Percentiles rank a stretch among this genome's conserved stretches.
Conservation (phyloP, 2,329 filamentous ascomycete species). For the Sporothrix inflata region DNA sequence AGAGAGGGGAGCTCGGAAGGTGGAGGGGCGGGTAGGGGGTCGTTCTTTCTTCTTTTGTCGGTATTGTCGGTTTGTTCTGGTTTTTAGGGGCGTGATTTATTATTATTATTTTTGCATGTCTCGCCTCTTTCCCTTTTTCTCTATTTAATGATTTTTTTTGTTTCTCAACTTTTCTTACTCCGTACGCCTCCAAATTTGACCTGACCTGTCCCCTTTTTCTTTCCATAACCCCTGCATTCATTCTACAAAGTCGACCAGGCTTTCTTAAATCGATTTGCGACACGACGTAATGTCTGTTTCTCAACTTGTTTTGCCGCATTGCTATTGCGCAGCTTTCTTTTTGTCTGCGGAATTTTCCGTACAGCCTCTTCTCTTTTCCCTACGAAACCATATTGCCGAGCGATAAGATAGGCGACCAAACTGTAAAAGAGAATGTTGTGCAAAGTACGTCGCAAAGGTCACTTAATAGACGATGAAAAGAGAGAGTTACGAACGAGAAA, state of each 20-base stretch:
- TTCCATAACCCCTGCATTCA: not conserved
- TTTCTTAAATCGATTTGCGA: not conserved
- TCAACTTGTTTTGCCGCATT: slow-evolving; percentile 1
- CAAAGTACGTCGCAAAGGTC: no score
- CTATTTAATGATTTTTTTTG: not conserved
- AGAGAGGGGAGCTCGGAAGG: slow-evolving; percentile 12
- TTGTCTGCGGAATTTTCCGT: not conserved
- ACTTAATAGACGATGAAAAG: no score
- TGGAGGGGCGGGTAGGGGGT: slow-evolving; percentile 1
- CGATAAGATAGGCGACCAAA: slow-evolving; percentile 16
- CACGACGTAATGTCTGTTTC: not conserved
- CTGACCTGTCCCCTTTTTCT: not conserved
- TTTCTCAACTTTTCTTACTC: not conserved
- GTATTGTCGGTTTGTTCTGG: not conserved
- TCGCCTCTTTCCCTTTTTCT: slow-evolving; percentile 6
- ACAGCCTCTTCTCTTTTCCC: not conserved
- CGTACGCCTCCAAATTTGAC: not conserved
- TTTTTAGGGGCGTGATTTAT: not conserved
- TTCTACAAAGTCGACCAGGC: not conserved
- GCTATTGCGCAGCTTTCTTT: not conserved
- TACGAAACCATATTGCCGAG: not conserved
- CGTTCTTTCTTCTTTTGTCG: slow-evolving; percentile 24
- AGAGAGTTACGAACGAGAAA: not conserved
- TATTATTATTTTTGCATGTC: slow-evolving; percentile 7
- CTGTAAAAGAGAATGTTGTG: not conserved